phyloP scores from a whole-genome alignment of 2,329 filamentous ascomycete genomes.

The Fusarium abutilonis region DNA sequence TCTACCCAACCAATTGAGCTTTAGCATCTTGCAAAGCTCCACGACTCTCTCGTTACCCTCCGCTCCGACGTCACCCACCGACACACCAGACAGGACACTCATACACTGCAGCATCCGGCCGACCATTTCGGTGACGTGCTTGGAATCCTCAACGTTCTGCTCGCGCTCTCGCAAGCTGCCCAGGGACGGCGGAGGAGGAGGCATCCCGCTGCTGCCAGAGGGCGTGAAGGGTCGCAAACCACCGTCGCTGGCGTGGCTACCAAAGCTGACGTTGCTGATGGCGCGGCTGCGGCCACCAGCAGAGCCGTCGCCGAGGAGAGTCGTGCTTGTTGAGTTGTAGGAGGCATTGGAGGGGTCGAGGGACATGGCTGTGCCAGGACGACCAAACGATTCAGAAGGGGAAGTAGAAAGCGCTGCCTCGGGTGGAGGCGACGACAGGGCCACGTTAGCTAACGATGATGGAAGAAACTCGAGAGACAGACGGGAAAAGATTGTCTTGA shows the following conservation, averaged over 20 bases:
- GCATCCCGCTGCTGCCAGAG: conserved; percentile 42
- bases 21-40: conserved; percentile 84
- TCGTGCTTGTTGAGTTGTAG: conserved; percentile 82
- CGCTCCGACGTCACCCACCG: conserved; percentile 66
- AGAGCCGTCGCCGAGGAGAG: conserved; percentile 74
- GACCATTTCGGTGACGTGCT: conserved; percentile 91
- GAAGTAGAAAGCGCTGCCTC: conserved; percentile 63
- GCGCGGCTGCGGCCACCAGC: conserved; percentile 76
- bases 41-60: conserved; percentile 82
- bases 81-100: conserved; percentile 78
- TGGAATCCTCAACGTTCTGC: conserved; percentile 72
- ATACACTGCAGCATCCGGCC: conserved; percentile 97
- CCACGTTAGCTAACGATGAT: conserved; percentile 61
- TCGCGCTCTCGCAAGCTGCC: conserved; percentile 64
- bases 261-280: conserved; percentile 83
- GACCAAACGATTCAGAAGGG: conserved; percentile 60
- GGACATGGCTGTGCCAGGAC: conserved; percentile 79
- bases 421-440: conserved; percentile 63
- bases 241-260: conserved; percentile 61
- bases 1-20: conserved; percentile 95
- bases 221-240: conserved; percentile 63
- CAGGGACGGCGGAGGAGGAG: conserved; percentile 44
- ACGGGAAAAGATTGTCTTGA: conserved; percentile 90
- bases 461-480: conserved; percentile 82
- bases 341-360: conserved; percentile 79